Percentiles rank a stretch among this genome's conserved stretches.
These are phyloP conservation scores for Oryza glaberrima DNA, from an alignment of 176 grass and related monocot species.

Conservation along the genomic window DNA sequence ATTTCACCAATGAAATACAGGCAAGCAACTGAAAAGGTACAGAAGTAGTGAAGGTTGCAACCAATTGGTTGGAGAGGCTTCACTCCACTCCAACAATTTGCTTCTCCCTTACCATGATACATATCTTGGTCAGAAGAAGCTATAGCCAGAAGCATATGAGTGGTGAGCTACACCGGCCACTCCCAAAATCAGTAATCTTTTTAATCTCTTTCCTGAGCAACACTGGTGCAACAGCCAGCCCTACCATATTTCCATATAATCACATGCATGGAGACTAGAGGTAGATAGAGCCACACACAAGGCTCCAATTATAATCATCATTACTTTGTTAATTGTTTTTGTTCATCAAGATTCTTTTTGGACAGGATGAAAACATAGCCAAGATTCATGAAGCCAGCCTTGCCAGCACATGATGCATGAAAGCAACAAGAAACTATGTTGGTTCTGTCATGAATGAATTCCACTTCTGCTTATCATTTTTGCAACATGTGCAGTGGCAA, in stretches of 20 bases:
- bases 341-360: neutral
- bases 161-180: slow-evolving; percentile 11
- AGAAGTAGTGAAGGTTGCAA: slow-evolving; percentile 12
- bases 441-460: neutral
- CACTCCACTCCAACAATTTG: slow-evolving; percentile 11
- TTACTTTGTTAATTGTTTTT: neutral
- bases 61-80: slow-evolving; percentile 28
- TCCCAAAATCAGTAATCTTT: neutral
- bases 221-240: neutral
- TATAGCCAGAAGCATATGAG: neutral
- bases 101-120: slow-evolving; percentile 18
- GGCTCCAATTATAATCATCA: slow-evolving; percentile 15
- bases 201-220: slow-evolving; percentile 12
- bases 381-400: neutral
- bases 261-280: too few relatives aligned
- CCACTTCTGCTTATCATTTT: neutral
- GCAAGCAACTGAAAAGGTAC: slow-evolving; percentile 10
- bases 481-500: neutral
- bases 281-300: slow-evolving; percentile 31
- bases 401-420: neutral
- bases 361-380: neutral
- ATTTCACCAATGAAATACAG: neutral
- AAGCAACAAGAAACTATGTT: slow-evolving; percentile 26
- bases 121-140: slow-evolving; percentile 13
- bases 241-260: slow-evolving; percentile 11